Percentiles rank a stretch among this genome's conserved stretches.
Conservation (phyloP, 2,329 filamentous ascomycete genomes). For the Elsinoe ampelina region DNA sequence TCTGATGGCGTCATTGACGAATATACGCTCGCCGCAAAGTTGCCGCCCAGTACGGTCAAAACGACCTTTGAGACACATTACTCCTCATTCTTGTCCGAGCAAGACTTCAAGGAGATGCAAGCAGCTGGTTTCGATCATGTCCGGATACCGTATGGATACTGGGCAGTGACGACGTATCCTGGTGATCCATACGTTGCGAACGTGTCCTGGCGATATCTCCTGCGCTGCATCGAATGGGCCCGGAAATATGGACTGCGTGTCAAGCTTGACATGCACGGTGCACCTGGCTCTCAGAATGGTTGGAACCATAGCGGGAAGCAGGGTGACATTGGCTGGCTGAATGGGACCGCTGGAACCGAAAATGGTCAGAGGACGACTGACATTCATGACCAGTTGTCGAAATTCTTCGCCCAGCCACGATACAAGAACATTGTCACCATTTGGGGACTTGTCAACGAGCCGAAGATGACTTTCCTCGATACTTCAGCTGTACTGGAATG, state of each 20-base stretch:
- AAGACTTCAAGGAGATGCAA: constrained; percentile 74
- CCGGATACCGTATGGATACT: constrained; percentile 92
- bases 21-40: constrained; percentile 63
- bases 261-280: constrained; percentile 85
- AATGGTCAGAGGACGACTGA: constrained; percentile 78
- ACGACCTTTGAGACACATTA: constrained; percentile 81
- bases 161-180: constrained; percentile 79
- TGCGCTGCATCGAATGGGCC: constrained; percentile 87
- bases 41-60: constrained; percentile 57
- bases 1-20: constrained; percentile 71
- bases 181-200: constrained; percentile 80
- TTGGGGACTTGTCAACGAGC: constrained; percentile 93
- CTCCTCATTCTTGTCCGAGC: constrained; percentile 73
- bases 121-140: constrained; percentile 90
- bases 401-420: constrained; percentile 86
- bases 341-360: constrained; percentile 70
- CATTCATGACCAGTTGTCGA: constrained; percentile 74
- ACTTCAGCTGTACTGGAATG: constrained; percentile 61
- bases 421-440: constrained; percentile 88
- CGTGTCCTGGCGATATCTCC: constrained; percentile 84
- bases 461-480: constrained; percentile 64
- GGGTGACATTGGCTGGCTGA: constrained; percentile 77
- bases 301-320: constrained; percentile 92
- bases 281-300: constrained; percentile 89
- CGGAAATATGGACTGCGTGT: constrained; percentile 85